Base-by-base conservation (phyloP, 2,329 filamentous ascomycete species). In the Trichoderma sp. region DNA sequence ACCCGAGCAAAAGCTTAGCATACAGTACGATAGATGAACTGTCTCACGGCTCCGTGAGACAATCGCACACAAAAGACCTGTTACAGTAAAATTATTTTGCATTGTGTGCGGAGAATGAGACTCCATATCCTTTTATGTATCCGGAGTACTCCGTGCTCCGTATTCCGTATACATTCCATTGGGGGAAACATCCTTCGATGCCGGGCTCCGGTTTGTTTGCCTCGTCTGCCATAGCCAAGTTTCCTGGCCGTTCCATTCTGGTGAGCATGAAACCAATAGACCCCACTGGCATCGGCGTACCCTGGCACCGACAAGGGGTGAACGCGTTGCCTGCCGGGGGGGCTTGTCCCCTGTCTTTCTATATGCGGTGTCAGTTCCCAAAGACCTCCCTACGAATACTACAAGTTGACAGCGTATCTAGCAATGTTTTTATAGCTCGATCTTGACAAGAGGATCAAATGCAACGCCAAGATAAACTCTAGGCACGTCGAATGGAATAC, bases 231-330 rank as follows among this genome's bases (percentile, higher is more conserved):
- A 3, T 15, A 14, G 28, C 62, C 56, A 58, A 58, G 43, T 24
- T 36, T 15, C 64, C n/a, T 21, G 32, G 14, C 57, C 66, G 39
- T 62, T 70, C 67, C 43, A 30, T 51, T 70, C 24, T 62, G 39
- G 67, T 62, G 67, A 61, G 57, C 39, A 62, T 70, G 67, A 70
- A 70, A 70, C 67, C 8, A 30, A 70, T 70, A 51, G 66, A 57
- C 39, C 39, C 39, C 39, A 43, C 66, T 32, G 34, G n/a, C 56
- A 58, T 58, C 60, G 66, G 6, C 21, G 7, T 36, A 53, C 39
- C 56, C 57, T 51, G 28, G 39, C 15, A 15, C 43, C 15, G 56
- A 26, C 56, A 69, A 39, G 66, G 56, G 51, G 1, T 28, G 24
- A 57, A 32, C 24, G 51, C 53, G 56, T 12, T 28, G 34, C 57